phyloP scores from a whole-genome alignment of 2,329 filamentous ascomycete species.

The Pseudomassariella vexata region DNA sequence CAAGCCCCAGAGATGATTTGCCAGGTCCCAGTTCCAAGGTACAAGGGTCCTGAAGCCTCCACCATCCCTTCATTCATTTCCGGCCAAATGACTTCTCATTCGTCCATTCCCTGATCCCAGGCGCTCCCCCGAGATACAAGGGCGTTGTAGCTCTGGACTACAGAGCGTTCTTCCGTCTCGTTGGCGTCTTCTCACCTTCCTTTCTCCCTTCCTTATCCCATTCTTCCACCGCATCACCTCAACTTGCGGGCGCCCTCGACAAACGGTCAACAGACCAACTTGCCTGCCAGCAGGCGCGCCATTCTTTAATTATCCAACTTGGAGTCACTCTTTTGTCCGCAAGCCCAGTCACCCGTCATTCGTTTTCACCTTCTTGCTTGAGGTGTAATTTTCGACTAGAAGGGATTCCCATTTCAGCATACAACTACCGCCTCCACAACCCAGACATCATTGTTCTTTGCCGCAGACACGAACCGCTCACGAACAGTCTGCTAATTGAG shows the following conservation, averaged over 20 bases:
- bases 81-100: conserved; percentile 24
- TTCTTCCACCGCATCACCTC: conserved; percentile 19
- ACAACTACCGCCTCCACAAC: no score
- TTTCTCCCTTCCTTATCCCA: conserved; percentile 21
- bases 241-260: conserved; percentile 24
- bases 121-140: conserved; percentile 5
- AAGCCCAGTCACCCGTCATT: conserved; percentile 18
- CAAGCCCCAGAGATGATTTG: no score
- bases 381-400: no score
- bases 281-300: conserved; percentile 54
- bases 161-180: conserved; percentile 14
- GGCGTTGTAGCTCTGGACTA: conserved; percentile 9
- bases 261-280: conserved; percentile 26
- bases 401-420: no score
- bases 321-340: conserved; percentile 34
- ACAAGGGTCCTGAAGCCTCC: conserved; percentile 10
- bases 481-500: no score
- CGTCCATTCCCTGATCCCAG: conserved; percentile 18
- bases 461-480: no score
- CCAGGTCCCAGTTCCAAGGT: no score
- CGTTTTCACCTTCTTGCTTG: conserved; percentile 2
- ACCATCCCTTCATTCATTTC: conserved; percentile 28
- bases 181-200: conserved; percentile 16
- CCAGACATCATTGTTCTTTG: no score
- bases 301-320: conserved; percentile 42